Evolutionary conservation across 2,329 filamentous ascomycete genomes (phyloP).

Genomic region (Nannizziopsis barbatae): DNA sequence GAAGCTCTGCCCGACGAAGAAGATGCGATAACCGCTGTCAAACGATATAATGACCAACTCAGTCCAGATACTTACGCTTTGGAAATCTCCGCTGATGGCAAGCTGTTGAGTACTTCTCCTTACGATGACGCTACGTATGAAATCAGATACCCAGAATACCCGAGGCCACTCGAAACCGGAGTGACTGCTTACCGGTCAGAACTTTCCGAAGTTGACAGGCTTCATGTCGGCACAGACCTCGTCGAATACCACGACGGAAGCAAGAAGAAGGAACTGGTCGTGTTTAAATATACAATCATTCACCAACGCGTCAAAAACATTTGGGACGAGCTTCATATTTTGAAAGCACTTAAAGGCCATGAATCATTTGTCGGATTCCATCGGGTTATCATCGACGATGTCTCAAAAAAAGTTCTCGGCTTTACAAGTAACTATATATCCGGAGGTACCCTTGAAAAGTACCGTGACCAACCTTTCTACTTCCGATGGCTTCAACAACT

Average conservation of each 20-base stretch:
- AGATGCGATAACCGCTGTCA: neutral
- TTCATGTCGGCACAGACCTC: conserved; percentile 5
- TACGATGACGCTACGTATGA: conserved; percentile 5
- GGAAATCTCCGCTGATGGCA: neutral
- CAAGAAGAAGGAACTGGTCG: conserved; percentile 1
- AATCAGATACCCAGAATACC: conserved; percentile 7
- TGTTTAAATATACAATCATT: conserved; percentile 11
- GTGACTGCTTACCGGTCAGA: conserved; percentile 6
- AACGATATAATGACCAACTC: conserved; percentile 6
- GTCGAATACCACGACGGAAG: neutral
- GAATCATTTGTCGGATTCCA: conserved; percentile 9
- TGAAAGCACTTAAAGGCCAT: conserved; percentile 6
- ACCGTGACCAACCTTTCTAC: conserved; percentile 9
- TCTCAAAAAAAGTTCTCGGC: conserved; percentile 6
- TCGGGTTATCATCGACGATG: conserved; percentile 11
- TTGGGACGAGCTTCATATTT: conserved; percentile 10
- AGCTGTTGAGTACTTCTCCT: conserved; percentile 1
- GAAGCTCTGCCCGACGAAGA: conserved; percentile 5
- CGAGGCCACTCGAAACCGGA: neutral
- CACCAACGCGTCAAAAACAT: conserved; percentile 6
- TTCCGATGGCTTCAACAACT: conserved; percentile 12
- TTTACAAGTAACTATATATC: conserved; percentile 10
- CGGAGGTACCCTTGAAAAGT: conserved; percentile 10
- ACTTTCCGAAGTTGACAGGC: conserved; percentile 11
- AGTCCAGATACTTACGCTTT: conserved; percentile 2